Evolutionary conservation across 78 protist species (phyloP), one percentile per base, ranked within the genome.

Genomic region (Dictyostelium intermedium): DNA sequence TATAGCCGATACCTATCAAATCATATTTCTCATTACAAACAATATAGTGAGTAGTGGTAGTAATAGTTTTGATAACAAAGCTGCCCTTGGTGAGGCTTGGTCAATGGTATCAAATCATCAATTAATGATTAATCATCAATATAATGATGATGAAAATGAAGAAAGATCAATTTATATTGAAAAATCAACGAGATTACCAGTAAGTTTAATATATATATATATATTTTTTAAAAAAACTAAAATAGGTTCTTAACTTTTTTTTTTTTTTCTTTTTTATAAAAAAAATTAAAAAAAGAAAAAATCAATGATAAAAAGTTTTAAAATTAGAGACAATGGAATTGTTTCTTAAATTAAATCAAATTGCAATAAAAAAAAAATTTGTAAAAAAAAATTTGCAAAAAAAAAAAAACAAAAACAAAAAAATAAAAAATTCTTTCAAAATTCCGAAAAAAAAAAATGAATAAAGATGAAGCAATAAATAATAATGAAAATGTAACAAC

Each of bases 81-180:
- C 93, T 13, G 79, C 84, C 14, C 27, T 89, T 0, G 93, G 87
- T 27, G 93, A 89, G 35, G 37, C 93, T 14, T 89, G 93, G 93
- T n/a, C 78, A 7, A 47, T 84, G 20, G 76, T 89, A 5, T 11
- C 87, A 27, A 89, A 89, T 70, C 93, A 89, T 80, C 78, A 69
- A 63, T 35, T 89, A 39, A 61, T 79, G 74, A 45, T 89, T 1
- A 35, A 56, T 69, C 25, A 80, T 89, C 34, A 61, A 27, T 78
- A 79, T 70, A 20, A 37, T n/a, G 80, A 61, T 30, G 93, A 89
- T 80, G 93, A 89, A 25, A 39, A 25, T 30, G 73, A 76, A 56
- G 84, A 87, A 41, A 50, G 92, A 78, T 60, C 77, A 23, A 87
- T 87, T 27, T 43, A 39, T 14, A 30, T 83, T 14, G 56, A 83